Conservation (phyloP, 441 rosid species). For the Syzygium syzygioides region DNA sequence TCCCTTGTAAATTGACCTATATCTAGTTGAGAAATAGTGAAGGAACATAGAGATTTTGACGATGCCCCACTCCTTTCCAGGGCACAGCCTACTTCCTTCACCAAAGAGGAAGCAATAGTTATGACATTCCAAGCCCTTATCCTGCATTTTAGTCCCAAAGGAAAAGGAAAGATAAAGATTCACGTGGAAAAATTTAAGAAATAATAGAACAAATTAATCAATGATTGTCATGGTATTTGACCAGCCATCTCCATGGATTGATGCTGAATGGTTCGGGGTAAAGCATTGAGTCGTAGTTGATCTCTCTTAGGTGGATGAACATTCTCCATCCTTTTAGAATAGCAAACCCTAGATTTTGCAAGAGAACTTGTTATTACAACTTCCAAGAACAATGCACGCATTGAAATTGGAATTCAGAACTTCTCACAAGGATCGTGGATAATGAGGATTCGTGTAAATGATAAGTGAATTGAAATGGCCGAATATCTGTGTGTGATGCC, state of each 20-base stretch:
- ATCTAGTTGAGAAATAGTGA: slow-evolving; percentile 34
- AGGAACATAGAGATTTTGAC: slow-evolving; percentile 24
- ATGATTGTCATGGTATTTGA: slow-evolving; percentile 5
- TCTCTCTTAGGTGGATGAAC: slow-evolving; percentile 37
- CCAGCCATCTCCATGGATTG: too few relatives aligned
- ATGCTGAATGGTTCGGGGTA: too few relatives aligned
- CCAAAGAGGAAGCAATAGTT: slow-evolving; percentile 33
- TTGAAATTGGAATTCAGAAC: neutral
- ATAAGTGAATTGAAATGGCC: neutral
- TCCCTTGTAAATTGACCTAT: slow-evolving; percentile 12
- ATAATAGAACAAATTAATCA: neutral
- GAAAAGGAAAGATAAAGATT: neutral
- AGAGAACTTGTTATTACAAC: neutral
- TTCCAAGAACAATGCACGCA: neutral
- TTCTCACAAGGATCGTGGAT: neutral
- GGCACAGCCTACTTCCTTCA: slow-evolving; percentile 31
- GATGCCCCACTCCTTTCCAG: slow-evolving; percentile 39
- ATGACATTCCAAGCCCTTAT: slow-evolving; percentile 19
- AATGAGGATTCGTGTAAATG: neutral
- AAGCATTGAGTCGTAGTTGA: slow-evolving; percentile 23
- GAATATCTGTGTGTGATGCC: neutral
- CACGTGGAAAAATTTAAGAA: neutral
- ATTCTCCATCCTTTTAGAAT: slow-evolving; percentile 42
- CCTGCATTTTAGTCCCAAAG: slow-evolving; percentile 8
- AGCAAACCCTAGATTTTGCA: slow-evolving; percentile 8